Conservation (phyloP, 2,329 filamentous ascomycete genomes). For the Calonectria crousiana region DNA sequence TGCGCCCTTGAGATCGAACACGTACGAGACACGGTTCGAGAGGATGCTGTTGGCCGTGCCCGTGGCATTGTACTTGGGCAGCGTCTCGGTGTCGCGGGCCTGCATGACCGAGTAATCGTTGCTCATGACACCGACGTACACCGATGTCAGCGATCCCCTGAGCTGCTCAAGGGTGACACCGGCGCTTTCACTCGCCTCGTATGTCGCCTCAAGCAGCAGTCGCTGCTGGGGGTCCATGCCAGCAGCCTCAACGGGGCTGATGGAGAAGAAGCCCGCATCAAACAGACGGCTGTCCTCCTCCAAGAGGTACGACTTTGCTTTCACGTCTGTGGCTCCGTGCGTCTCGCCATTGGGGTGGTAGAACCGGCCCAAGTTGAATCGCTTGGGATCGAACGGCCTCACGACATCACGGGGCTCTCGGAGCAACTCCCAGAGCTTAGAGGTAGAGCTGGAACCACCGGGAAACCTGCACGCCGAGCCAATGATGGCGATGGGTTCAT, state of each 20-base stretch:
- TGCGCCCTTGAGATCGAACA: conserved; percentile 36
- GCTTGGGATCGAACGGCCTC: background rate
- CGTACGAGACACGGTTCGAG: conserved; percentile 34
- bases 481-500: background rate
- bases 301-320: conserved; percentile 44
- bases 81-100: background rate
- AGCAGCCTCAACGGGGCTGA: conserved; percentile 29
- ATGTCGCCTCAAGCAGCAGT: conserved; percentile 50
- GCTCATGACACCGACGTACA: conserved; percentile 44
- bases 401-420: background rate
- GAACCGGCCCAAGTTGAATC: conserved; percentile 31
- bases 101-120: conserved; percentile 38
- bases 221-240: conserved; percentile 51
- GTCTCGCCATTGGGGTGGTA: conserved; percentile 37
- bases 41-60: conserved; percentile 24
- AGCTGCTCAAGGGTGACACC: conserved; percentile 13
- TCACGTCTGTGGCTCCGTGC: conserved; percentile 38
- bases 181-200: conserved; percentile 41
- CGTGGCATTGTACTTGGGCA: conserved; percentile 15
- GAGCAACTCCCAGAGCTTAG: background rate
- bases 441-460: background rate
- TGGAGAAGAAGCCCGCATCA: conserved; percentile 37
- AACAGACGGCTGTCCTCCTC: conserved; percentile 32
- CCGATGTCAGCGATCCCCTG: conserved; percentile 20
- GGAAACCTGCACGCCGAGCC: background rate